Evolutionary conservation across 2,329 filamentous ascomycete species (phyloP), one percentile per base, ranked within the genome.

Genomic region (Aspergillus awamori): DNA sequence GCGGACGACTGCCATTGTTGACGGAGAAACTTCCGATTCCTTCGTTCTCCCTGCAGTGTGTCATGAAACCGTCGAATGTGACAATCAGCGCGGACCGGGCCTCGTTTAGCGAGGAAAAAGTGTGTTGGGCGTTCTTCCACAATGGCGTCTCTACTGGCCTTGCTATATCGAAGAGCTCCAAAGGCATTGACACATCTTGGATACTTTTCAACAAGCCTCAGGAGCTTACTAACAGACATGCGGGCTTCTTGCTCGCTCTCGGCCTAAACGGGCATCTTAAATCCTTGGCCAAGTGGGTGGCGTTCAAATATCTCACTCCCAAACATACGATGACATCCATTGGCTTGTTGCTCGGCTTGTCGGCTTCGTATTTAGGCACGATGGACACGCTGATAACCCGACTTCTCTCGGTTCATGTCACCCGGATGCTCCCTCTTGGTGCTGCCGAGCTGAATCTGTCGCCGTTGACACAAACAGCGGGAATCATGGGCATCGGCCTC

Each of bases 281-380:
- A 68, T 90, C 88, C 7, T 86, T 99, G 28, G 95, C 95, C 2
- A 98, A 98, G 80, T 99, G 95, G 94, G 89, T 99, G 47, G 94
- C 93, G 8, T 99, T 98, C 84, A 98, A 97, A 73, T 99, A 99
- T 69, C 82, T 99, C n/a, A 99, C 95, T 0, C 94, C 95, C 1
- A 99, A 99, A 72, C 96, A 99, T 76, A 96, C 93, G 26, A 99
- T 99, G 95, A 98, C 95, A 24, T 98, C 95, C 0, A 94, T 99
- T 58, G 95, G 95, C 8, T 82, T 99, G n/a, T 83, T 99, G 3
- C 83, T 99, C 0, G 95, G 95, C 1, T 82, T 99, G 17, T 93
- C 95, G 8, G 95, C 92, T 26, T 98, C 95, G 1, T 96, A 97
- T 73, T 84, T 97, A 67, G 95, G 96, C 1, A 98, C 93, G 2